Evolutionary conservation across 768 basidiomycete species (phyloP), one percentile per base, ranked within the genome.

Genomic region (Pleurotus platypus): DNA sequence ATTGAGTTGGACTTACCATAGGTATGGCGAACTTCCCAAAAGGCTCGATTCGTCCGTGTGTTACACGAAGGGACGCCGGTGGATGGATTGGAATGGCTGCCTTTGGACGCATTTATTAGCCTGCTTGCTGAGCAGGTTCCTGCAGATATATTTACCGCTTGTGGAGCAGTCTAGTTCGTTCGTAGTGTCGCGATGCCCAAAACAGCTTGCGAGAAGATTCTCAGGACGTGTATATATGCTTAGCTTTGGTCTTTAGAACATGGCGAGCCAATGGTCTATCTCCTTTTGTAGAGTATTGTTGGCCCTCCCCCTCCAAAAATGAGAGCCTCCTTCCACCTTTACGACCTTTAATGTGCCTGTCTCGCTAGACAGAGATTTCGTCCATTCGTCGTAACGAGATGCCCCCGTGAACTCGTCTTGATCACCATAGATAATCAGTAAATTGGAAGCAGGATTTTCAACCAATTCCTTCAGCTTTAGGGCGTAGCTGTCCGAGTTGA

Each of bases 351-450:
- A 16, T 15, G 50, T 39, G 43, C 40, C 53, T 13, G 48, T 55
- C 51, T 66, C 57, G 30, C 30, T 35, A 35, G 30, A 35, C 18
- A 90, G 72, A 6, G 64, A 65, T 38, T 74, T 63, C 3, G 66
- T 67, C 90, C 89, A 92, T 8, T 63, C 60, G 42, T 77, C 74
- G 62, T 91, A 92, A 27, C 70, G 78, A 12, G 70, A 70, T 1
- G 66, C 68, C 1, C 78, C 69, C 2, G 90, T 91, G 63, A 92
- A 92, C 46, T 91, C 82, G 63, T 93, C 91, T 13, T 61, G 62
- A 60, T 87, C 83, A 0, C 91, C 92, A 58, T 81, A 84, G 4
- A 91, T 60, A 18, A 91, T 60, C 37, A 94, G 75, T 30, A 92
- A 71, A 56, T 80, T 79, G 2, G 79, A 76, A 1, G 66, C 62